Base-by-base conservation (phyloP, 2,329 filamentous ascomycete species). In the Trichoderma koningii region DNA sequence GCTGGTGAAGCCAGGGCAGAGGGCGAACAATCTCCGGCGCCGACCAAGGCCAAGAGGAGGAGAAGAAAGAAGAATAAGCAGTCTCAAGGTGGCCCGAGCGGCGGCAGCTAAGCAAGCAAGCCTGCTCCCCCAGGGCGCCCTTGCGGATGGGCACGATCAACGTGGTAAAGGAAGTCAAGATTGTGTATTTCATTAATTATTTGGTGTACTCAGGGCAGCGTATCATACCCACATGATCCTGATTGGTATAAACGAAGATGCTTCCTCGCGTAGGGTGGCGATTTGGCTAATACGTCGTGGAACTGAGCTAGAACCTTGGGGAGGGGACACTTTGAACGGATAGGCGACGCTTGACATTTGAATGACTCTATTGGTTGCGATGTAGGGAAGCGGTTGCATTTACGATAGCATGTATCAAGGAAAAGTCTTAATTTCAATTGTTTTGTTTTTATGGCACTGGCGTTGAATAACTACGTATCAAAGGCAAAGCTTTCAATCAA, bases 21-120 rank as follows among this genome's bases (percentile, higher is more conserved):
- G 28, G 67, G 67, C 9, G 48, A 23, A 28, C 41, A 66, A 51
- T 21, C 26, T 38, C 59, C n/a, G 72, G 63, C 61, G 34, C 17
- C 53, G 10, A 38, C 34, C 3, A 44, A 56, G 42, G 50, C 50
- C 26, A 64, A 64, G 52, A 66, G 72, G 66, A 56, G 51, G 38
- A 59, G 55, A 55, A 66, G 63, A 34, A 66, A 61, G 65, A 73
- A 63, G 19, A 38, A 47, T 42, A 66, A 66, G 52, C 42, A 52
- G 23, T 42, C 63, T 2, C 66, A 67, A 50, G 66, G 53, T 34
- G 63, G 63, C 19, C 57, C 66, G 5, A 67, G 66, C 41, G 52
- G 63, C 10, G 63, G 65, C 23, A 63, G 62, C 52, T 63, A 60
- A 45, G 41, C 52, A 34, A 34, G 52, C n/a, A 17, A 52, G 2